phyloP scores from a whole-genome alignment of 768 basidiomycete species.

The Amanita thiersii region DNA sequence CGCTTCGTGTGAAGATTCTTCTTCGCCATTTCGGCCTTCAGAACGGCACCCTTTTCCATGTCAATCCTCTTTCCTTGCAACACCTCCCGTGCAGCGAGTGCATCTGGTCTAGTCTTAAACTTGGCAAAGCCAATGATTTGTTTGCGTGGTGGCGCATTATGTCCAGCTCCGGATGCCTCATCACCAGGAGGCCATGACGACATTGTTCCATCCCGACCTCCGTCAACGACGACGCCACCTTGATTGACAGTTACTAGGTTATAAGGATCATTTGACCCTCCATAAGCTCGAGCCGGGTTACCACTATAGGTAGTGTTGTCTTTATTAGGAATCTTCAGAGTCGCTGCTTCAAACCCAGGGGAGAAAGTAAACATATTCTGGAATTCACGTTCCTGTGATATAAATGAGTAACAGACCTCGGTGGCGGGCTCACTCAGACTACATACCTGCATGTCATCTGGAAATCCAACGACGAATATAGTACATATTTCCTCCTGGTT shows the following conservation, averaged over 20 bases:
- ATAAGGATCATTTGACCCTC: constrained; percentile 71
- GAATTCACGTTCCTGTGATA: constrained; percentile 88
- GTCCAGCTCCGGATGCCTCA: constrained; percentile 22
- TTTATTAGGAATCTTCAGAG: constrained; percentile 94
- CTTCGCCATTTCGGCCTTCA: constrained; percentile 99
- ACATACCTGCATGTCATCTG: constrained; percentile 95
- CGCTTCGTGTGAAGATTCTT: constrained; percentile 97
- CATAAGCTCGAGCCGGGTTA: constrained; percentile 26
- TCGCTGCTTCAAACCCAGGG: constrained; percentile 92
- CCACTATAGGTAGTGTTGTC: constrained; percentile 71
- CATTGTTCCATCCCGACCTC: constrained; percentile 63
- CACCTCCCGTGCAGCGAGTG: constrained; percentile 78
- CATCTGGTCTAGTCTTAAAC: constrained; percentile 83
- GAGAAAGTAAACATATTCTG: constrained; percentile 99
- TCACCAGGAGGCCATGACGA: constrained; percentile 53
- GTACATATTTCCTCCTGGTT: constrained; percentile 87
- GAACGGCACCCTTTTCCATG: constrained; percentile 82
- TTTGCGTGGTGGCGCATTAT: constrained; percentile 62
- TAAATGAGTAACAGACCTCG: constrained; percentile 12
- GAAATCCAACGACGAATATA: constrained; percentile 98
- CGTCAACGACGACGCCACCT: constrained; percentile 77
- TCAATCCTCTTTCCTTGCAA: constrained; percentile 89
- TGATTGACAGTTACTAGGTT: constrained; percentile 79
- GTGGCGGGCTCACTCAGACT: constrained; percentile 3
- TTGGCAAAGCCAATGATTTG: constrained; percentile 99